These are phyloP conservation scores for Fraxinus ornus DNA, from an alignment of 305 asterid genomes.

Conservation along the genomic window DNA sequence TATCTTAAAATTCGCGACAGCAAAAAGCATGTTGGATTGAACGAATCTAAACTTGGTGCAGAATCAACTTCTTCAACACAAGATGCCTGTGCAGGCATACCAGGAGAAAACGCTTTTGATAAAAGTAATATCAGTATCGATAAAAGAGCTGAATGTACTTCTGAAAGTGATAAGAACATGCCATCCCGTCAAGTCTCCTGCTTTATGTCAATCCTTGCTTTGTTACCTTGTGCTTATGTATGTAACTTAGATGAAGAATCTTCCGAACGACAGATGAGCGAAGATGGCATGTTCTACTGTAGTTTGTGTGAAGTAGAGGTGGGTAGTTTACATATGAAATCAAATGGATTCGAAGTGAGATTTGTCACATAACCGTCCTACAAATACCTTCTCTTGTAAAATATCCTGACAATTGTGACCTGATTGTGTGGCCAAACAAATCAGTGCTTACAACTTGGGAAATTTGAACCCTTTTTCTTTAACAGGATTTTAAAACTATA, in stretches of 20 bases:
- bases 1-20: slow-evolving; percentile 53
- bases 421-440: not conserved
- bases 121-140: slow-evolving; percentile 39
- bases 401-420: not conserved
- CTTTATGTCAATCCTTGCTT: slow-evolving; percentile 43
- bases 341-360: not conserved
- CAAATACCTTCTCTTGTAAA: not conserved
- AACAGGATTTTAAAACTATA: not conserved
- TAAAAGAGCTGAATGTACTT: slow-evolving; percentile 36
- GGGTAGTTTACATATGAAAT: slow-evolving; percentile 20
- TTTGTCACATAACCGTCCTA: not conserved
- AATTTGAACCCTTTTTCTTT: not conserved
- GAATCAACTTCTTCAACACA: slow-evolving; percentile 60
- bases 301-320: slow-evolving; percentile 99
- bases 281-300: slow-evolving; percentile 99
- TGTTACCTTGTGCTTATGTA: slow-evolving; percentile 65
- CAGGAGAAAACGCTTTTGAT: slow-evolving; percentile 40
- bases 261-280: slow-evolving; percentile 65
- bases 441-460: not conserved
- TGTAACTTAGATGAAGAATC: slow-evolving; percentile 57
- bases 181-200: slow-evolving; percentile 29
- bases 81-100: slow-evolving; percentile 45
- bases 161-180: slow-evolving; percentile 36
- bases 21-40: slow-evolving; percentile 37
- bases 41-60: slow-evolving; percentile 55